Evolutionary conservation across 345 rosid genomes (phyloP), one percentile per base, ranked within the genome.

Genomic region (Physaria fendleri): DNA sequence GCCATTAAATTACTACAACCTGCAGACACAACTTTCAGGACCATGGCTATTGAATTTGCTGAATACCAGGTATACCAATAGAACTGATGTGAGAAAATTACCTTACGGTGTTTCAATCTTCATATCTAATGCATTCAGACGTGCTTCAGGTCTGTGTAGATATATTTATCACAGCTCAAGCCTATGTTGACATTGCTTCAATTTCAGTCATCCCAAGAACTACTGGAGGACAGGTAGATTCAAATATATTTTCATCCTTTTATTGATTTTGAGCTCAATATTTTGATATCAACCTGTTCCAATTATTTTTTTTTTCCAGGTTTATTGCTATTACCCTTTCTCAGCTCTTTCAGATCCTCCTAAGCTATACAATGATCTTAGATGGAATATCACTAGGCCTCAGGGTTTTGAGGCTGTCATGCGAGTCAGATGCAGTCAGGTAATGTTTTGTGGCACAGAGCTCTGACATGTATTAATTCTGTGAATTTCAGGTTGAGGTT

Each of bases 341-440:
- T 94, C 96, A 37, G 96, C 90, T 28, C 63, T 94, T 54, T 79
- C 90, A 61, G 99, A 89, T 81, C 80, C 90, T 32, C 87, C 91
- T 58, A 93, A 93, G 87, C 89, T 93, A 37, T 93, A 83, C 78
- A 93, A 87, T 67, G 99, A 93, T 80, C 94, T 87, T 40, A 87
- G 94, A 77, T 93, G 99, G 99, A 93, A 93, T 77, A 75, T 93
- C 65, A 82, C 90, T 25, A 83, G 97, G 80, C 97, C 99, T 47
- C 99, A 93, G 78, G 95, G 99, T 57, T 89, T 81, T 76, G 99
- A 93, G 83, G 92, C 97, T 42, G 97, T 93, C 50, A 89, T 93
- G 97, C 85, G 97, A 56, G 96, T 90, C 70, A 77, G 96, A 76
- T 94, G 88, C 79, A 87, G 95, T 75, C 92, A 87, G 93, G 96